phyloP scores from a whole-genome alignment of 768 basidiomycete species.

The Baorangia bicolor region DNA sequence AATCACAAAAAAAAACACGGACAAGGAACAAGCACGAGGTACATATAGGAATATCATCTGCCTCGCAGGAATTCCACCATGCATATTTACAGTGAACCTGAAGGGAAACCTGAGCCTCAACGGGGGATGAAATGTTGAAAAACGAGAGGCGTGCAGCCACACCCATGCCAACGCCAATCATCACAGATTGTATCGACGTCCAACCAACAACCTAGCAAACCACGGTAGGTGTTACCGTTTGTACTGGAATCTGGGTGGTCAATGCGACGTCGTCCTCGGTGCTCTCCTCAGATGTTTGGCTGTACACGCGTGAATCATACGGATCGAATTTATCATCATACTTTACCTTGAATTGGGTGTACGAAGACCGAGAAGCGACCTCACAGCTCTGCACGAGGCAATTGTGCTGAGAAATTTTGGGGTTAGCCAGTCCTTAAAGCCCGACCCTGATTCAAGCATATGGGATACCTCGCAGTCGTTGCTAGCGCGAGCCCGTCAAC shows the following conservation, averaged over 20 bases:
- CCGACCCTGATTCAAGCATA: no score
- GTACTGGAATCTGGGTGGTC: constrained; percentile 7
- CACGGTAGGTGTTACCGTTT: background rate
- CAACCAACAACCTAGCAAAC: background rate
- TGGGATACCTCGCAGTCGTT: constrained; percentile 12
- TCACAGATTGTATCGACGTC: no score
- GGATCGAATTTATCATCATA: background rate
- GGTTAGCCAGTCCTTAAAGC: background rate
- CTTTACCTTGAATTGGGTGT: background rate
- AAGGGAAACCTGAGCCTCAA: background rate
- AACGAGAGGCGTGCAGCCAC: no score
- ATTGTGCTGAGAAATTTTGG: constrained; percentile 7
- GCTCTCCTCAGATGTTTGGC: background rate
- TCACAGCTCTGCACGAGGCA: constrained; percentile 18
- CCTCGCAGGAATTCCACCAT: background rate
- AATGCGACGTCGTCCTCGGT: background rate
- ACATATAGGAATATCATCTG: no score
- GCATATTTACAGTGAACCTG: background rate
- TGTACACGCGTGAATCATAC: background rate
- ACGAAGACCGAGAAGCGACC: constrained; percentile 13
- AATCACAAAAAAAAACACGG: background rate
- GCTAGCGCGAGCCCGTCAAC: constrained; percentile 10
- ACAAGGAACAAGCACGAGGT: background rate
- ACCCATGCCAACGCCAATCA: no score
- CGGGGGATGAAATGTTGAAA: background rate